A percentile compares a stretch with the other conserved stretches of the same genome.
phyloP scores from a whole-genome alignment of 345 rosid genomes.

The Citrus australasica region DNA sequence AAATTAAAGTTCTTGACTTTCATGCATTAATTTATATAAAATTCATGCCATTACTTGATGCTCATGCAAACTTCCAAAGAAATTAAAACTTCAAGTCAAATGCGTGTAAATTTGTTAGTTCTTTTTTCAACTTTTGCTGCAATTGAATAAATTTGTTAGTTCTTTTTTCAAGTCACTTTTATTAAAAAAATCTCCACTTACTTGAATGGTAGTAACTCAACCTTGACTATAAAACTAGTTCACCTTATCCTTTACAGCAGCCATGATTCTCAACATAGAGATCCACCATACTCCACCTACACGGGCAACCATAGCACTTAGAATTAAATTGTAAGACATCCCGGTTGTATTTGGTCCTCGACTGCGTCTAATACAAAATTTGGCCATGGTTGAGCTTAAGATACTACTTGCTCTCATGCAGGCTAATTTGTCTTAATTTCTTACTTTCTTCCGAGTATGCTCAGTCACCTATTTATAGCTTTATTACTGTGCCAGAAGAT shows the following conservation, averaged over 20 bases:
- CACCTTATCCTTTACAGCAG: conserved; percentile 22
- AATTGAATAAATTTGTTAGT: too few species aligned
- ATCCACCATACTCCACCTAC: conserved; percentile 31
- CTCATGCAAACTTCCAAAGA: too few species aligned
- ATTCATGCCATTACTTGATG: neutral
- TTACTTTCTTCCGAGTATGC: conserved; percentile 31
- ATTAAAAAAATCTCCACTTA: too few species aligned
- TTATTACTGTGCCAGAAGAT: conserved; percentile 40
- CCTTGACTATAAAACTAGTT: too few species aligned
- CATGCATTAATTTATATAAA: too few species aligned
- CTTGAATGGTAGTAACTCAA: too few species aligned
- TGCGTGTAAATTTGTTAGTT: too few species aligned
- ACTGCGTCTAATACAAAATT: conserved; percentile 45
- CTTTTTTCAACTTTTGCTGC: too few species aligned
- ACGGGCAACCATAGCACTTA: conserved; percentile 46
- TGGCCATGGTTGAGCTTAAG: conserved; percentile 49
- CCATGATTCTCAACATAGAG: conserved; percentile 38
- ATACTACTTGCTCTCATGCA: conserved; percentile 26
- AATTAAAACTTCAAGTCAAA: too few species aligned
- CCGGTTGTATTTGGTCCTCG: conserved; percentile 29
- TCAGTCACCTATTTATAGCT: conserved; percentile 33
- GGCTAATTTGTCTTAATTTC: conserved; percentile 30
- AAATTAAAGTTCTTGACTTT: too few species aligned
- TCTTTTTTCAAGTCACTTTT: too few species aligned
- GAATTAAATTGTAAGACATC: neutral